phyloP scores from a whole-genome alignment of 2,329 filamentous ascomycete genomes.

The Colletotrichum melonis region DNA sequence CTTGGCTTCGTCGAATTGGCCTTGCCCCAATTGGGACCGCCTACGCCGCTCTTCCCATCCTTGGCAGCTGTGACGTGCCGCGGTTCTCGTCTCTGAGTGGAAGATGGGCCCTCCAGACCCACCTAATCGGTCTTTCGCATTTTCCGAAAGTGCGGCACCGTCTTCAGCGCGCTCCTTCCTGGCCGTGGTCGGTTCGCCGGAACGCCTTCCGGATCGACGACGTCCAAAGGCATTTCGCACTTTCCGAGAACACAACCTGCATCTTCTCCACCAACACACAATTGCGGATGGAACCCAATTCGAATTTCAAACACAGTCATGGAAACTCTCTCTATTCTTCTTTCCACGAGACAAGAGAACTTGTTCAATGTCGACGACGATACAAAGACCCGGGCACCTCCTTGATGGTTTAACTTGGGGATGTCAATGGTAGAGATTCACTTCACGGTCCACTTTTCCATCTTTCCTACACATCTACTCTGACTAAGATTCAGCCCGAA shows the following conservation, averaged over 20 bases:
- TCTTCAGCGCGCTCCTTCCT: background rate
- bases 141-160: conserved; percentile 25
- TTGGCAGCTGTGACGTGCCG: background rate
- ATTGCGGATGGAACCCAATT: background rate
- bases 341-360: background rate
- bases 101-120: background rate
- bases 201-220: background rate
- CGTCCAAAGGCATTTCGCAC: conserved; percentile 1
- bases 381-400: background rate
- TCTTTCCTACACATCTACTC: background rate
- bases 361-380: background rate
- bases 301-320: background rate
- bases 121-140: conserved; percentile 18
- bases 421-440: too few species aligned
- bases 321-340: background rate
- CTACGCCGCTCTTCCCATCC: background rate
- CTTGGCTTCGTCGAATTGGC: background rate
- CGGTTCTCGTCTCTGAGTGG: background rate
- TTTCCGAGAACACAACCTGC: conserved; percentile 4
- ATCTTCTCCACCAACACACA: background rate
- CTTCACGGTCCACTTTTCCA: background rate
- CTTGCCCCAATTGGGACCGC: background rate
- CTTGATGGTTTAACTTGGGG: background rate
- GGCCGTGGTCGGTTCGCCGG: background rate
- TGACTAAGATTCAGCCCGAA: background rate